phyloP scores from a whole-genome alignment of 2,329 filamentous ascomycete species.

The Beauveria sp. region DNA sequence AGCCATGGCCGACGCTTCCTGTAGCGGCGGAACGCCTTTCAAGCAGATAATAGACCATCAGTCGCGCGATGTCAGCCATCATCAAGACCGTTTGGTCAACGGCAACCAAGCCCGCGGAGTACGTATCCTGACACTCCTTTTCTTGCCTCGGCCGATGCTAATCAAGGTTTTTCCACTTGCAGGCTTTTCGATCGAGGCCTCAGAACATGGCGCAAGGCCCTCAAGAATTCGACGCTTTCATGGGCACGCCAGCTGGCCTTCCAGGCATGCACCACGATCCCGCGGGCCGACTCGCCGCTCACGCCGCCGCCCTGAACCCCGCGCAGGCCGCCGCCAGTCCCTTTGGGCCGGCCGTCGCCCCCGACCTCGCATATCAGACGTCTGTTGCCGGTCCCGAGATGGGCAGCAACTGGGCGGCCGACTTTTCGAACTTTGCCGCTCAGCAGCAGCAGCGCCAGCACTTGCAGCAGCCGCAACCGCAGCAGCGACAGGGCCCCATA shows the following conservation, averaged over 20 bases:
- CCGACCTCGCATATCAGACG: constrained; percentile 17
- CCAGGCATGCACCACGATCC: constrained; percentile 25
- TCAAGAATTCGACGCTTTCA: constrained; percentile 29
- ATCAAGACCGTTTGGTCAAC: constrained; percentile 31
- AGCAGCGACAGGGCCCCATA: constrained; percentile 16
- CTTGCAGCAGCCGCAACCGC: constrained; percentile 15
- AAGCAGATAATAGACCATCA: constrained; percentile 36
- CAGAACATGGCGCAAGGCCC: constrained; percentile 19
- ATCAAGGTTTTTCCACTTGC: constrained; percentile 14
- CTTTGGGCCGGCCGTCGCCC: constrained; percentile 14
- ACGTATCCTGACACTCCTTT: constrained; percentile 14
- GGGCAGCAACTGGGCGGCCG: constrained; percentile 28
- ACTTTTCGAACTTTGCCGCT: constrained; percentile 26
- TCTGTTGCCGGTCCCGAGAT: constrained; percentile 18
- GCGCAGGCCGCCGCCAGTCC: constrained; percentile 14
- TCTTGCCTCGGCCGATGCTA: background rate
- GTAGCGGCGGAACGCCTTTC: constrained; percentile 34
- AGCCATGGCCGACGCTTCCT: constrained; percentile 33
- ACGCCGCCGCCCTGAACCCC: constrained; percentile 26
- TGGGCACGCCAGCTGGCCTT: constrained; percentile 22
- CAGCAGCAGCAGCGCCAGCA: constrained; percentile 12
- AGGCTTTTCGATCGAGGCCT: constrained; percentile 28
- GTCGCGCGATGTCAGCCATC: constrained; percentile 31
- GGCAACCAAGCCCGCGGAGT: constrained; percentile 23
- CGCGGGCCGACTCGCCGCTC: constrained; percentile 26